phyloP scores from a whole-genome alignment of 495 filamentous ascomycete species.

The Geoglossum glabrum region DNA sequence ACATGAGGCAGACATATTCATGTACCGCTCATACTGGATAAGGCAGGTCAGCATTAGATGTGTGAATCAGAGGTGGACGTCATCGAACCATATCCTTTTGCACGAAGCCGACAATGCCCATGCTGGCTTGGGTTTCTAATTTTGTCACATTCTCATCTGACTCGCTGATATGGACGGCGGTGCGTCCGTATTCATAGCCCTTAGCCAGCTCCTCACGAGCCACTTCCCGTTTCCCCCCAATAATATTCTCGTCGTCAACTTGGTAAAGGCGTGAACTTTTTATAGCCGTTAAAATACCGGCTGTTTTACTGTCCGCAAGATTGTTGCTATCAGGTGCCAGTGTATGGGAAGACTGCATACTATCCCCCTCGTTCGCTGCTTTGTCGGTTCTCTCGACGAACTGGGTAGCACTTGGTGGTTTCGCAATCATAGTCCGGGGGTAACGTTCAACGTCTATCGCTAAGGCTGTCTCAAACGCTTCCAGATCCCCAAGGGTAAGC shows the following conservation, averaged over 20 bases:
- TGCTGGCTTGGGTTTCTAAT: constrained; percentile 48
- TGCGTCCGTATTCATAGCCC: constrained; percentile 86
- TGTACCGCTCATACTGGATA: constrained; percentile 57
- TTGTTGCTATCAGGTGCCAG: constrained; percentile 21
- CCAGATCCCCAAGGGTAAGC: constrained; percentile 60
- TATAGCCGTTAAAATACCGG: constrained; percentile 37
- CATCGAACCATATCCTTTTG: constrained; percentile 40
- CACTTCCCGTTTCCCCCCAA: constrained; percentile 70
- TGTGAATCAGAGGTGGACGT: not conserved
- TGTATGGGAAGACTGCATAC: constrained; percentile 28
- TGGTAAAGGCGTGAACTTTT: constrained; percentile 59
- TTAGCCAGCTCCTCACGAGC: constrained; percentile 68
- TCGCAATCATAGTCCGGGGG: constrained; percentile 59
- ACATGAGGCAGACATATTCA: constrained; percentile 60
- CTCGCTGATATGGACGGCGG: constrained; percentile 71
- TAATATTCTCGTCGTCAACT: constrained; percentile 47
- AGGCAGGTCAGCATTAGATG: constrained; percentile 6
- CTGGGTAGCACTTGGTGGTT: constrained; percentile 49
- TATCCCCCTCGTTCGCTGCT: constrained; percentile 22
- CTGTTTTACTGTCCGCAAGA: constrained; percentile 19
- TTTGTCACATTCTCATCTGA: constrained; percentile 66
- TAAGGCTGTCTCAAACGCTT: constrained; percentile 53
- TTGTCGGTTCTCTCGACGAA: constrained; percentile 39
- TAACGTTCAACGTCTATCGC: constrained; percentile 80
- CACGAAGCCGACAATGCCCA: constrained; percentile 78